Conservation (phyloP, 169 alveolate genomes). For the Cryptosporidium meleagridis region DNA sequence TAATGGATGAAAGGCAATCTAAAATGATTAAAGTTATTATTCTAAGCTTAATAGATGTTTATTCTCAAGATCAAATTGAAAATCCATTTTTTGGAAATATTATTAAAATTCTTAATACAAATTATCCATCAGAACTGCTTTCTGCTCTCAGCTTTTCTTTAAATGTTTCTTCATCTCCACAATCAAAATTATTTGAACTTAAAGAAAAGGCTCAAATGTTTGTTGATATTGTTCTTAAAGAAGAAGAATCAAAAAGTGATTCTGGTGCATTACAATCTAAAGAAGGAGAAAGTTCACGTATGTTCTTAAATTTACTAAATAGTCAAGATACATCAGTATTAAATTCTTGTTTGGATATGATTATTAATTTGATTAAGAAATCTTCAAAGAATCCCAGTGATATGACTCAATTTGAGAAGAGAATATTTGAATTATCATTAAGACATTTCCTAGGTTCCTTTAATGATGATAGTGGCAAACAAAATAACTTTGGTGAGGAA, state of each 20-base stretch:
- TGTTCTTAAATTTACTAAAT: slow-evolving; percentile 21
- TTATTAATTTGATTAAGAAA: background rate
- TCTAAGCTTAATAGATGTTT: slow-evolving; percentile 8
- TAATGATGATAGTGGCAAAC: background rate
- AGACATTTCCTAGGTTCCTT: background rate
- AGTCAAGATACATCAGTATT: background rate
- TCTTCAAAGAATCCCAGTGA: background rate
- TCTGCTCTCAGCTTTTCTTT: slow-evolving; percentile 37
- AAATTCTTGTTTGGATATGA: slow-evolving; percentile 47
- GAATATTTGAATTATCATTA: slow-evolving; percentile 41
- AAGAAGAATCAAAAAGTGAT: background rate
- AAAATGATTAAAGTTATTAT: slow-evolving; percentile 7
- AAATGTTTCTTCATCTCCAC: background rate
- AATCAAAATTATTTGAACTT: background rate
- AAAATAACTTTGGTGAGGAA: background rate
- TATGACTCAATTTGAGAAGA: slow-evolving; percentile 16
- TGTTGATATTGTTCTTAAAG: background rate
- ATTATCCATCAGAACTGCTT: slow-evolving; percentile 23
- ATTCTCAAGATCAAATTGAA: background rate
- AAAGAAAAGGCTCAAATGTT: slow-evolving; percentile 15
- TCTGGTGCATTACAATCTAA: background rate
- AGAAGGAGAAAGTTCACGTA: background rate
- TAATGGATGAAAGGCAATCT: slow-evolving; percentile 5
- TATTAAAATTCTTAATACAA: background rate
- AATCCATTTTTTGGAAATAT: background rate